Evolutionary conservation across 2,329 filamentous ascomycete genomes (phyloP).

Genomic region (Cercospora beticola): DNA sequence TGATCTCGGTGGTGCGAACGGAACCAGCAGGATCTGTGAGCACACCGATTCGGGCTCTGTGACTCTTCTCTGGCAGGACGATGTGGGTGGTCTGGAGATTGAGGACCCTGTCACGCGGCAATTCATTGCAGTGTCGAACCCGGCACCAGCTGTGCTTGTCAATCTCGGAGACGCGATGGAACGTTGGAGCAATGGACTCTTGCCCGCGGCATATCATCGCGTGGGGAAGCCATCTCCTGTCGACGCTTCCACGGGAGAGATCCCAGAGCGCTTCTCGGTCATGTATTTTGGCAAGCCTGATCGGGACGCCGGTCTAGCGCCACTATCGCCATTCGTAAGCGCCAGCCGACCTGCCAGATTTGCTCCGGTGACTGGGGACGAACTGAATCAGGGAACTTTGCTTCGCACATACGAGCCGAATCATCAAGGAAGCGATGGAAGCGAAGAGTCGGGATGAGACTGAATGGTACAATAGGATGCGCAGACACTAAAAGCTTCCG

Average conservation of each 20-base stretch:
- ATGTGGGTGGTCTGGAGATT: conserved; percentile 20
- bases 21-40: conserved; percentile 17
- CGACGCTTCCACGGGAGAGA: not conserved
- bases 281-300: conserved; percentile 21
- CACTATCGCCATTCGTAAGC: conserved; percentile 14
- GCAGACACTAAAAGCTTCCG: not conserved
- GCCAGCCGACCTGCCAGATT: conserved; percentile 10
- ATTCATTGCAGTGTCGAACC: conserved; percentile 13
- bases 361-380: conserved; percentile 6
- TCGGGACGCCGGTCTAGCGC: conserved; percentile 13
- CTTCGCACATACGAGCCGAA: conserved; percentile 15
- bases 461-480: not conserved
- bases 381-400: conserved; percentile 18
- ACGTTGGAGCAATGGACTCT: conserved; percentile 18
- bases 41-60: conserved; percentile 19
- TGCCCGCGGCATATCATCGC: conserved; percentile 18
- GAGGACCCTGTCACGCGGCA: conserved; percentile 14
- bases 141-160: conserved; percentile 14
- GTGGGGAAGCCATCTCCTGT: conserved; percentile 8
- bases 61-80: conserved; percentile 21
- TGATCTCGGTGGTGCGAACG: conserved; percentile 7
- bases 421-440: not conserved
- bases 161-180: conserved; percentile 22
- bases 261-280: conserved; percentile 17
- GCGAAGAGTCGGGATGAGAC: not conserved